Evolutionary conservation across 345 rosid genomes (phyloP).

Genomic region (Pugionium dolabratum): DNA sequence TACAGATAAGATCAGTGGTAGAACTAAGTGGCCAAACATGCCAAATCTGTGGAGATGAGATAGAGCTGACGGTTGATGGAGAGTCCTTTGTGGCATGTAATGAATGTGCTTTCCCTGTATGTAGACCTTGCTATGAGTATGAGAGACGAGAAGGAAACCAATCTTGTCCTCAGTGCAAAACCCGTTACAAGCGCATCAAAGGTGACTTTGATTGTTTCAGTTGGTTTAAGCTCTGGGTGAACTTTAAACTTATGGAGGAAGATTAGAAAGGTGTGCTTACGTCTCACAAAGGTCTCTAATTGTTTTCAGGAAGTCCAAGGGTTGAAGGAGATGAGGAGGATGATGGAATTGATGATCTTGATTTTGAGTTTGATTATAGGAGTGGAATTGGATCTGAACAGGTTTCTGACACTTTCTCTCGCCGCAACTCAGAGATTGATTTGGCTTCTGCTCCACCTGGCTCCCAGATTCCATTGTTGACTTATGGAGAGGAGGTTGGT

Average conservation of each 20-base stretch:
- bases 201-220: slow-evolving; percentile 41
- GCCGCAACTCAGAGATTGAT: slow-evolving; percentile 56
- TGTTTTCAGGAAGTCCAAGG: slow-evolving; percentile 61
- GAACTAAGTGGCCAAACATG: slow-evolving; percentile 77
- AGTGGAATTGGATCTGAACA: slow-evolving; percentile 46
- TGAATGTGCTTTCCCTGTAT: slow-evolving; percentile 97
- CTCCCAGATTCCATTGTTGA: slow-evolving; percentile 64
- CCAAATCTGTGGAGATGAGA: slow-evolving; percentile 93
- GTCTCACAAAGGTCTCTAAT: slow-evolving; percentile 5
- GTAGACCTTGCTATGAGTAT: slow-evolving; percentile 87
- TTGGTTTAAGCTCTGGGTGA: neutral
- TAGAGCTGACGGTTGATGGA: slow-evolving; percentile 64
- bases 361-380: slow-evolving; percentile 58
- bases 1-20: slow-evolving; percentile 67
- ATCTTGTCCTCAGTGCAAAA: slow-evolving; percentile 92
- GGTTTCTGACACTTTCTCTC: slow-evolving; percentile 54
- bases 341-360: slow-evolving; percentile 78
- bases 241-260: neutral
- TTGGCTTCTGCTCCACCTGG: slow-evolving; percentile 55
- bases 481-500: slow-evolving; percentile 71
- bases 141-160: slow-evolving; percentile 95
- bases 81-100: slow-evolving; percentile 95
- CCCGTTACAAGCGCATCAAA: slow-evolving; percentile 83
- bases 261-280: neutral
- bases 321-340: slow-evolving; percentile 89